Evolutionary conservation across 148 eudicot genomes (phyloP), one percentile per base, ranked within the genome.

Genomic region (Arbutus unedo): DNA sequence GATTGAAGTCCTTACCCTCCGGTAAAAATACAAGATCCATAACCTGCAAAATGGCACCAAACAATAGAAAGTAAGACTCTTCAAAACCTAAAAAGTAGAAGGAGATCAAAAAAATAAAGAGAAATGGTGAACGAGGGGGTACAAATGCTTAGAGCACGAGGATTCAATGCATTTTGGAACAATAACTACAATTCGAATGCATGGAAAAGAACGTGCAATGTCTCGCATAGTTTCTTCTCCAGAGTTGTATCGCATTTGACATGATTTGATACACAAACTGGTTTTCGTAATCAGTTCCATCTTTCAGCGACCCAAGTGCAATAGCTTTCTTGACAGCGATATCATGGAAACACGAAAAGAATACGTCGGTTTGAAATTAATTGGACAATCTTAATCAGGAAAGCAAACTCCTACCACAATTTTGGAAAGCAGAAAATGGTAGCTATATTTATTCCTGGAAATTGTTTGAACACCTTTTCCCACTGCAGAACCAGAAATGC

Each of bases 21-120:
- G 3, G 90, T 87, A 91, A 93, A 94, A 74, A 64, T 87, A 83
- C 98, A 94, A 21, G 95, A 90, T 81, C 97, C 95, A 86, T 93
- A 90, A 80, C 98, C 98, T 94, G 95, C 86, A 82, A 84, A 71
- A 79, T 44, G 41, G 55, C 76, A 71, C 72, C 62, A 75, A 66
- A n/a, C 19, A 80, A 66, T 68, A 78, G n/a, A 51, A 6, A 56
- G 41, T 53, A 80, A 81, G 88, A 82, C 38, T 31, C 38, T 31
- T 31, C 38, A 31, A 31, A 31, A 31, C 38, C 38, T 31, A 31
- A 31, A 38, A 48, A 15, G 18, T 6, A 72, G 4, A n/a, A 51
- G 14, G 10, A 1, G 45, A 41, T 31, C 8, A 59, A 21, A 14
- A 11, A 62, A 44, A 16, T 9, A 48, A 8, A 60, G 53, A 2